Evolutionary conservation across 2,329 filamentous ascomycete genomes (phyloP).

Genomic region (Fusarium sp.): DNA sequence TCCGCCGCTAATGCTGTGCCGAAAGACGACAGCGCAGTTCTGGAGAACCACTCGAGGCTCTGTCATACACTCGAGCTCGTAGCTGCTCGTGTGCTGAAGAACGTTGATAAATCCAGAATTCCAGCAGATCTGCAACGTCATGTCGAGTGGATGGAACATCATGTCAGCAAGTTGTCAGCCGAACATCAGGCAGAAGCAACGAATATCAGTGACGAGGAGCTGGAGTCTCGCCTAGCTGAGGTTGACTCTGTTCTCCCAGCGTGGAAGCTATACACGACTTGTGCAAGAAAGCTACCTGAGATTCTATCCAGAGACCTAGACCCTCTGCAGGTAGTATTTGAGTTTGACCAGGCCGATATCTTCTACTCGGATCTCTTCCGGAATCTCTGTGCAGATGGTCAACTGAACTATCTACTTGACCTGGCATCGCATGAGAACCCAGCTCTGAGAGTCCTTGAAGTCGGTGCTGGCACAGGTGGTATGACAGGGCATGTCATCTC

Average conservation of each 20-base stretch:
- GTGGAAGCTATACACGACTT: background rate
- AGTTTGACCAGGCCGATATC: constrained; percentile 2
- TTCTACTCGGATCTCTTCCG: constrained; percentile 3
- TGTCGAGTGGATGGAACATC: constrained; percentile 5
- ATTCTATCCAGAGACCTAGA: background rate
- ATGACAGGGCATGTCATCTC: background rate
- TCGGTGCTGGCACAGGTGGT: constrained; percentile 5
- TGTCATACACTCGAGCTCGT: background rate
- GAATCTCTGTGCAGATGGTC: background rate
- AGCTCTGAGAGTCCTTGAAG: background rate
- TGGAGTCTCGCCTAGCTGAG: background rate
- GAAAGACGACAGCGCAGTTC: background rate
- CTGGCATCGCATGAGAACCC: constrained; percentile 2
- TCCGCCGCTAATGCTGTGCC: background rate
- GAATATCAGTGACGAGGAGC: background rate
- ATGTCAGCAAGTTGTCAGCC: background rate
- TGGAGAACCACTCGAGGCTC: background rate
- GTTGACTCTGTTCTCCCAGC: background rate
- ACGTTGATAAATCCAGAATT: background rate
- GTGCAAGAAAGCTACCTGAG: background rate
- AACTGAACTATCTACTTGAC: background rate
- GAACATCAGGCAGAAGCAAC: background rate
- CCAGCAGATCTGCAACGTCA: background rate
- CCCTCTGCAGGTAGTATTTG: background rate
- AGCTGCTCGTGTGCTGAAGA: background rate